Evolutionary conservation across 371 early-diverging fungal species (phyloP), one percentile per base, ranked within the genome.

Genomic region (Rozella allomycis): DNA sequence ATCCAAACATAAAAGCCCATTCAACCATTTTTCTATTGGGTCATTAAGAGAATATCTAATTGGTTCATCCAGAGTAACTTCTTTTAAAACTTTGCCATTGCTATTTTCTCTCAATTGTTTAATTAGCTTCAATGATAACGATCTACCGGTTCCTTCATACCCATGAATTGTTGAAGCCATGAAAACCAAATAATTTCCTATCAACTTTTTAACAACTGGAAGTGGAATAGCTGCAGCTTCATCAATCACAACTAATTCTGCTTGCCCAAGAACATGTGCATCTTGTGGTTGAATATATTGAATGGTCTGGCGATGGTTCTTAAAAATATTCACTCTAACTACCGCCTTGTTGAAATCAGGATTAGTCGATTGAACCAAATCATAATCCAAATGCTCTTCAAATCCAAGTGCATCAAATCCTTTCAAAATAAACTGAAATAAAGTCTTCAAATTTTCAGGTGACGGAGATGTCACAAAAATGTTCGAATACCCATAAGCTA

Each of bases 151-250:
- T 35, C 99, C 99, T 64, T 98, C 99, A 55, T 98, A 98, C 31
- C 99, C 99, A 47, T 88, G 87, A 45, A 91, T 85, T 20, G 99
- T 98, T 7, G 97, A 90, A 0, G 99, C 83, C 83, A 98, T 85
- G 40, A 96, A 87, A 10, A 93, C 84, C 9, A 93, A 66, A 48
- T 91, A 90, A 14, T 85, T 80, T 17, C 90, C 90, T 37, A 97
- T 51, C 18, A 97, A 64, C 20, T 71, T 72, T 49, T 74, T 75
- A 5, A 97, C 90, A 26, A 82, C 38, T 4, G 96, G 81, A 33
- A 94, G 55, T 23, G 96, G 96, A 51, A 98, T 93, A 14, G 97
- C 97, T 12, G 99, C 99, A 16, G 99, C 99, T 61, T 98, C 99
- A 53, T 98, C 99, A 49, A 98, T 88, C 2, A 98, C 86, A 4